phyloP scores from a whole-genome alignment of 768 basidiomycete species.

The Pilatotrama ljubarskyi region DNA sequence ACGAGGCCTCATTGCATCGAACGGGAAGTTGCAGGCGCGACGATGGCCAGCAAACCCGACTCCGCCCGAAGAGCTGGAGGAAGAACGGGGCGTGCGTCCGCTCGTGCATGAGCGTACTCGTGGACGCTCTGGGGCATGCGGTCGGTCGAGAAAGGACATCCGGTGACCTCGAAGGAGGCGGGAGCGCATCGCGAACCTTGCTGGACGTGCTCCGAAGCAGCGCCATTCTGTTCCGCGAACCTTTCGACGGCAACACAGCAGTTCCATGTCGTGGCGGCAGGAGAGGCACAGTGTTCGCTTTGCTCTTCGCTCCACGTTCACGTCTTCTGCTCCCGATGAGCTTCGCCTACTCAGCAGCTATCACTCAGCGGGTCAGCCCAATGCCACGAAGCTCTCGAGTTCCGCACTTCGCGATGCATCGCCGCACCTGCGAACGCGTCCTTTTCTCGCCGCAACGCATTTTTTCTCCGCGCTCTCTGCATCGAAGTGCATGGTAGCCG shows the following conservation, averaged over 20 bases:
- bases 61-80: background rate
- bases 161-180: background rate
- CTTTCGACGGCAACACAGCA: background rate
- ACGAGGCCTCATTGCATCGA: background rate
- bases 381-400: background rate
- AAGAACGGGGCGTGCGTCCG: background rate
- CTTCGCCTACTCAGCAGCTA: background rate
- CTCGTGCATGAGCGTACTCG: background rate
- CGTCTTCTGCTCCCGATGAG: background rate
- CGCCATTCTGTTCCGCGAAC: slow-evolving; percentile 3
- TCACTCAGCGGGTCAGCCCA: background rate
- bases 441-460: background rate
- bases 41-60: background rate
- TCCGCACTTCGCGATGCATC: background rate
- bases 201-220: slow-evolving; percentile 6
- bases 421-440: background rate
- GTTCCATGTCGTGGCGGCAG: background rate
- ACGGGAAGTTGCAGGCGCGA: background rate
- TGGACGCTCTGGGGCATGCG: background rate
- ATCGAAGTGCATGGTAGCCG: too few relatives aligned
- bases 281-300: background rate
- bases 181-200: background rate
- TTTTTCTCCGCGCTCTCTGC: background rate
- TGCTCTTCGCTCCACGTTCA: background rate
- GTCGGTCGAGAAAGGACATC: background rate